Evolutionary conservation across 805 yeast species (phyloP).

Genomic region (Brettanomyces custersianus): DNA sequence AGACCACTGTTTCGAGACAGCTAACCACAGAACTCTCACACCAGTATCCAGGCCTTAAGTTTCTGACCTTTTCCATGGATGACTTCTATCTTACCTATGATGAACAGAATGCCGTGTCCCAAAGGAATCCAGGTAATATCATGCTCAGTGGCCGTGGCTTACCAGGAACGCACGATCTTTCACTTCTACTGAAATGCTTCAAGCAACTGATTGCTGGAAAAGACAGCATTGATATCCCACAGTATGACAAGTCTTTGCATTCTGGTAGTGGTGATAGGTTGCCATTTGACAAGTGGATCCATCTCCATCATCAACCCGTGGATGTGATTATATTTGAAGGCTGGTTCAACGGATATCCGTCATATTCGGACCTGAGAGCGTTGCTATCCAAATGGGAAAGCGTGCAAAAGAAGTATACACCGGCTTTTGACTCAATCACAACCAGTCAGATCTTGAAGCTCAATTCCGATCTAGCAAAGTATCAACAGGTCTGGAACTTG

Average conservation of each 20-base stretch:
- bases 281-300: slow-evolving; percentile 30
- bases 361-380: slow-evolving; percentile 26
- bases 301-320: slow-evolving; percentile 18
- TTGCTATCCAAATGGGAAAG: slow-evolving; percentile 22
- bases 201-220: slow-evolving; percentile 20
- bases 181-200: slow-evolving; percentile 31
- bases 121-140: slow-evolving; percentile 26
- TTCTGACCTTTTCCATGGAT: slow-evolving; percentile 64
- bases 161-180: slow-evolving; percentile 89
- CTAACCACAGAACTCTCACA: slow-evolving; percentile 27
- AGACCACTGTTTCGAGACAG: slow-evolving; percentile 44
- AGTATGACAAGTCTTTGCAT: slow-evolving; percentile 67
- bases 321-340: slow-evolving; percentile 82
- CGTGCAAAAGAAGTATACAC: slow-evolving; percentile 9
- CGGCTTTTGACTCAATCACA: slow-evolving; percentile 13
- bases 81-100: slow-evolving; percentile 69
- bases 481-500: slow-evolving; percentile 45
- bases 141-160: slow-evolving; percentile 71
- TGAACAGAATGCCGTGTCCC: slow-evolving; percentile 45
- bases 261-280: slow-evolving; percentile 75
- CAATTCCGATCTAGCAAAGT: slow-evolving; percentile 43
- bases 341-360: slow-evolving; percentile 80
- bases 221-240: slow-evolving; percentile 38
- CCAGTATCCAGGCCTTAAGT: slow-evolving; percentile 27
- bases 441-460: slow-evolving; percentile 27